phyloP scores from a whole-genome alignment of 2,329 filamentous ascomycete genomes.

The Fusarium papillatum region DNA sequence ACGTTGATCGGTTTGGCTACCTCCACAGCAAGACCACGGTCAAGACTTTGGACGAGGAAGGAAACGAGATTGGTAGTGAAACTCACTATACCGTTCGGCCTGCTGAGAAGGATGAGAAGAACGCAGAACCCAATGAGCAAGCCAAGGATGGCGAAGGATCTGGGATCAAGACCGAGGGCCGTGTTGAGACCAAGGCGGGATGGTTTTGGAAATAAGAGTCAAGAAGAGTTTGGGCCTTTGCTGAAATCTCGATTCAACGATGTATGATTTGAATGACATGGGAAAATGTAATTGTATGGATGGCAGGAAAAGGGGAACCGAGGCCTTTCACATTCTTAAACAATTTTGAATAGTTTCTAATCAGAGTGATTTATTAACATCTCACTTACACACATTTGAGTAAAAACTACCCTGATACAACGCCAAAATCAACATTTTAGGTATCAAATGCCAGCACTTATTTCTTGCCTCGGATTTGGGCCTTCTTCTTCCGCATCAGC shows the following conservation, averaged over 20 bases:
- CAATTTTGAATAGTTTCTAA: background rate
- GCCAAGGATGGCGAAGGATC: conserved; percentile 21
- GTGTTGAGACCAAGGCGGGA: conserved; percentile 46
- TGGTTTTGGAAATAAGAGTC: conserved; percentile 57
- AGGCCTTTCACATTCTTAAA: background rate
- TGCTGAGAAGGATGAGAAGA: conserved; percentile 38
- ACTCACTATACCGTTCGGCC: conserved; percentile 51
- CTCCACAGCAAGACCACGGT: conserved; percentile 57
- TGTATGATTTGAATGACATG: conserved; percentile 22
- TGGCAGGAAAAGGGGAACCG: background rate
- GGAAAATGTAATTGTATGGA: conserved; percentile 3
- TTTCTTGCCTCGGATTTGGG: conserved; percentile 51
- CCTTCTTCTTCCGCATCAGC: conserved; percentile 80
- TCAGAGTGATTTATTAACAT: background rate
- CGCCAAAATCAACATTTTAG: conserved; percentile 29
- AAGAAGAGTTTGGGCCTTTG: no score
- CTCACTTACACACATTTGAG: background rate
- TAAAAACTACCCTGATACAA: conserved; percentile 3
- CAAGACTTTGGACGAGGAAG: conserved; percentile 56
- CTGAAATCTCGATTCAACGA: conserved; percentile 26
- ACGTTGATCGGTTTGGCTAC: conserved; percentile 59
- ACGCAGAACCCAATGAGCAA: conserved; percentile 19
- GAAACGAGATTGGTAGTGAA: conserved; percentile 55
- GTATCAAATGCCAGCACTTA: conserved; percentile 37
- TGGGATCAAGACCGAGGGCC: conserved; percentile 26